A percentile compares a stretch with the other conserved stretches of the same genome.
phyloP scores from a whole-genome alignment of 2,329 filamentous ascomycete species.

The Colletotrichum phormii region DNA sequence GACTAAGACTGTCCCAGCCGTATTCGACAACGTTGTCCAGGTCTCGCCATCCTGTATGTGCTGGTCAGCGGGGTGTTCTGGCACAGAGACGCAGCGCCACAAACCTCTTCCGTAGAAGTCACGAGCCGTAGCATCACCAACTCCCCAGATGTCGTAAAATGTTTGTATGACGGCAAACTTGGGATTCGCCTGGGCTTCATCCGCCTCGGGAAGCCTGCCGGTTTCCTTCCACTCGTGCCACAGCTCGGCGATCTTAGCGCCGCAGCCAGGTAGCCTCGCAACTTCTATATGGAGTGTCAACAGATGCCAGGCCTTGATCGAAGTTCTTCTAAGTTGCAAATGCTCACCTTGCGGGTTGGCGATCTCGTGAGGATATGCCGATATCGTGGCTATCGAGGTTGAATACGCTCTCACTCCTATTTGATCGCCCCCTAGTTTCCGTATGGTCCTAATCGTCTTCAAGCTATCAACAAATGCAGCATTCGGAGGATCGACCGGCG shows the following conservation, averaged over 20 bases:
- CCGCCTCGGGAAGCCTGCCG: constrained; percentile 72
- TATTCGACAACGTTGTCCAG: constrained; percentile 87
- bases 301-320: neutral
- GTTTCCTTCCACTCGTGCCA: constrained; percentile 79
- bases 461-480: constrained; percentile 79
- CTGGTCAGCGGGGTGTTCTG: neutral
- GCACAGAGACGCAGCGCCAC: constrained; percentile 16
- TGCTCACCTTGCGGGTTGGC: constrained; percentile 55
- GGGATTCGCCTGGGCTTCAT: constrained; percentile 72
- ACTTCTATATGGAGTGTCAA: constrained; percentile 53
- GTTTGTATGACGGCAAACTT: constrained; percentile 72
- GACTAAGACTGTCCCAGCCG: constrained; percentile 79
- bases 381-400: constrained; percentile 83
- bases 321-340: neutral
- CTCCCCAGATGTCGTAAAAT: constrained; percentile 94
- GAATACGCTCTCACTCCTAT: constrained; percentile 89
- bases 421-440: constrained; percentile 78
- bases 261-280: constrained; percentile 79
- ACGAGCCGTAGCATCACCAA: constrained; percentile 82
- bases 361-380: constrained; percentile 77
- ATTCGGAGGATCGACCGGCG: constrained; percentile 78
- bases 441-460: constrained; percentile 77
- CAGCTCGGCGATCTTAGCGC: constrained; percentile 80
- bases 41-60: constrained; percentile 75
- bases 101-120: constrained; percentile 79